A percentile compares a stretch with the other conserved stretches of the same genome.
phyloP scores from a whole-genome alignment of 331 rosid genomes.

The Pyrus hybrid region DNA sequence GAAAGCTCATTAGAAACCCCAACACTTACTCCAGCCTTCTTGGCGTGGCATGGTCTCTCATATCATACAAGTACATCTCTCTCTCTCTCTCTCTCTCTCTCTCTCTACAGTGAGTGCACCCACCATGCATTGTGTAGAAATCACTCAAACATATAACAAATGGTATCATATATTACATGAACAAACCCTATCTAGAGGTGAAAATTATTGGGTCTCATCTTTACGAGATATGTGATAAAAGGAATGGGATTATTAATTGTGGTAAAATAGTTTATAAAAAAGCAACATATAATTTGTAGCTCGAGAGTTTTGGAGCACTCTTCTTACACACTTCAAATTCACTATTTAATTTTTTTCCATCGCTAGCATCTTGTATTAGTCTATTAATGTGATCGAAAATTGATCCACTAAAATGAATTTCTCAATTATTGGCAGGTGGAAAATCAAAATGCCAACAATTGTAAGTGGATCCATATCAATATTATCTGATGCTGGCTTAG shows the following conservation, averaged over 20 bases:
- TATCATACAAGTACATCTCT: conserved; percentile 52
- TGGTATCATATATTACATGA: neutral
- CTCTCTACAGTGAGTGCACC: neutral
- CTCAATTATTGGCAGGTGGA: conserved; percentile 34
- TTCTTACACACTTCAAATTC: no score
- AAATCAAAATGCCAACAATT: conserved; percentile 77
- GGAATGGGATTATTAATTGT: no score
- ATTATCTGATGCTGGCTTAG: conserved; percentile 81
- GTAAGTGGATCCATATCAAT: conserved; percentile 80
- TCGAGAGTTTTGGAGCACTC: no score
- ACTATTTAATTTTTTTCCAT: no score
- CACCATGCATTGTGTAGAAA: neutral
- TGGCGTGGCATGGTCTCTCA: conserved; percentile 78
- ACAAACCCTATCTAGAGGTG: neutral
- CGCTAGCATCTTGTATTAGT: neutral
- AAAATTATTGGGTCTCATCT: neutral
- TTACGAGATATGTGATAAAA: neutral
- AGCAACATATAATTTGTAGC: no score
- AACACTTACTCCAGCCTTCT: conserved; percentile 84
- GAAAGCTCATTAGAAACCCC: conserved; percentile 92
- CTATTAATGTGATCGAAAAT: no score
- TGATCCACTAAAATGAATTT: neutral
- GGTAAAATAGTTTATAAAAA: no score
- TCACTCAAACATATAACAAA: neutral
- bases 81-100: neutral